phyloP scores from a whole-genome alignment of 257 asterid genomes.

The Plectranthus barbatus region DNA sequence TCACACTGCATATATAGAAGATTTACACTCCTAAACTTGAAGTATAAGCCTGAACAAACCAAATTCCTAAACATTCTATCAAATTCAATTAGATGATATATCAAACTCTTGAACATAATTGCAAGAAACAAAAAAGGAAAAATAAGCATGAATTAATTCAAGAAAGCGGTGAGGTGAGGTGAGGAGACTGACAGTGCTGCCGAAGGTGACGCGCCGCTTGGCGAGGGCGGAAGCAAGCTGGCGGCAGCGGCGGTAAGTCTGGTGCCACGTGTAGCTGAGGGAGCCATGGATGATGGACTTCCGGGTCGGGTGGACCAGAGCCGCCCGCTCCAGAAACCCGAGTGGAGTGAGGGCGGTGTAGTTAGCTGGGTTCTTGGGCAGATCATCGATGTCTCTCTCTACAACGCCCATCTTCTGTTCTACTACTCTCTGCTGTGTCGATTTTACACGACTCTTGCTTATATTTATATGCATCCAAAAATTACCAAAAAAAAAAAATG shows the following conservation, averaged over 20 bases:
- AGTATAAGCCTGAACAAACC: too few relatives aligned
- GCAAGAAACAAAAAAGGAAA: too few relatives aligned
- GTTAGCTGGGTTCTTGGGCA: slow-evolving; percentile 78
- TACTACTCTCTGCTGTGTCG: background rate
- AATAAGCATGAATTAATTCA: background rate
- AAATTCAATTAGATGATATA: background rate
- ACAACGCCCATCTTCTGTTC: slow-evolving; percentile 14
- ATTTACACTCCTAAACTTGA: too few relatives aligned
- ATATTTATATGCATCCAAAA: too few relatives aligned
- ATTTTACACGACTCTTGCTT: background rate
- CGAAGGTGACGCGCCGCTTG: slow-evolving; percentile 52
- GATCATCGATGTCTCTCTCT: slow-evolving; percentile 80
- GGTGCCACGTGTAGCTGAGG: slow-evolving; percentile 49
- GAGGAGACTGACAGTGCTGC: slow-evolving; percentile 92
- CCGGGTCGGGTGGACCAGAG: slow-evolving; percentile 64
- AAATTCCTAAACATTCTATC: background rate
- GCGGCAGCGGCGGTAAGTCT: slow-evolving; percentile 88
- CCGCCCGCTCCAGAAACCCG: slow-evolving; percentile 75
- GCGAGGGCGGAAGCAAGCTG: slow-evolving; percentile 85
- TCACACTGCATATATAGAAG: too few relatives aligned
- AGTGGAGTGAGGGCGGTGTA: slow-evolving; percentile 79
- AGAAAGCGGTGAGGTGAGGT: background rate
- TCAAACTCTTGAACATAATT: too few relatives aligned
- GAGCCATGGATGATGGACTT: slow-evolving; percentile 67
- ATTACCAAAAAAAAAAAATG: too few relatives aligned